Evolutionary conservation across 495 filamentous ascomycete genomes (phyloP).

Genomic region (Lineolata rhizophorae): DNA sequence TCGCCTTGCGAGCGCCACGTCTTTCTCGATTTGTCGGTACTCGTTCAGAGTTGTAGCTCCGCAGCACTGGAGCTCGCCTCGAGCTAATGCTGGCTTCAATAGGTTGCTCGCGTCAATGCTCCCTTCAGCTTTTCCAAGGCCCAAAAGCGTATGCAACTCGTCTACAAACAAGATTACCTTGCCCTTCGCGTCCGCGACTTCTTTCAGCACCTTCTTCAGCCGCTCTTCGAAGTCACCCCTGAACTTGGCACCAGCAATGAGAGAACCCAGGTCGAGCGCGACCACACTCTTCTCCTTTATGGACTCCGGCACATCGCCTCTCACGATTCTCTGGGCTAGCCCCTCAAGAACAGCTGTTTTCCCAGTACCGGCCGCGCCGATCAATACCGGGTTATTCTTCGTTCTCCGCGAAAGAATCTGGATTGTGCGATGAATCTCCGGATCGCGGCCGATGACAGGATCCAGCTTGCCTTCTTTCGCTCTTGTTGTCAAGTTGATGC

Average conservation of each 20-base stretch:
- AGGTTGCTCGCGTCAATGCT: constrained; percentile 93
- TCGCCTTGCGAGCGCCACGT: constrained; percentile 73
- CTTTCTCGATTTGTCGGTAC: constrained; percentile 85
- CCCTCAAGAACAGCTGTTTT: constrained; percentile 94
- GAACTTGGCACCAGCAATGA: constrained; percentile 93
- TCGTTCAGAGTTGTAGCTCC: constrained; percentile 86
- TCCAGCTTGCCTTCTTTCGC: constrained; percentile 83
- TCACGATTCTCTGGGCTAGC: constrained; percentile 72
- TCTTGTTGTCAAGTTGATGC: constrained; percentile 69
- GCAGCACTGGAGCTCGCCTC: constrained; percentile 87
- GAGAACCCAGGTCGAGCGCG: constrained; percentile 62
- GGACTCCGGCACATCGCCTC: constrained; percentile 86
- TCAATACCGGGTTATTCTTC: constrained; percentile 93
- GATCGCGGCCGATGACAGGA: constrained; percentile 81
- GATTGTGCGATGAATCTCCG: constrained; percentile 82
- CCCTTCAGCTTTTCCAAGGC: constrained; percentile 84
- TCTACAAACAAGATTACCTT: constrained; percentile 88
- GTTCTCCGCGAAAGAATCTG: constrained; percentile 82
- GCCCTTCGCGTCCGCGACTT: constrained; percentile 74
- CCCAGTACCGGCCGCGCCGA: constrained; percentile 79
- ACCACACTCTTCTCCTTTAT: constrained; percentile 89
- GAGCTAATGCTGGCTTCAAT: constrained; percentile 76
- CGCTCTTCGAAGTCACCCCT: constrained; percentile 92
- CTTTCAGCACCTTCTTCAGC: constrained; percentile 71
- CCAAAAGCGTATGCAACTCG: constrained; percentile 79